Conservation (phyloP, 2,329 filamentous ascomycete genomes). For the Xylaria sp. region DNA sequence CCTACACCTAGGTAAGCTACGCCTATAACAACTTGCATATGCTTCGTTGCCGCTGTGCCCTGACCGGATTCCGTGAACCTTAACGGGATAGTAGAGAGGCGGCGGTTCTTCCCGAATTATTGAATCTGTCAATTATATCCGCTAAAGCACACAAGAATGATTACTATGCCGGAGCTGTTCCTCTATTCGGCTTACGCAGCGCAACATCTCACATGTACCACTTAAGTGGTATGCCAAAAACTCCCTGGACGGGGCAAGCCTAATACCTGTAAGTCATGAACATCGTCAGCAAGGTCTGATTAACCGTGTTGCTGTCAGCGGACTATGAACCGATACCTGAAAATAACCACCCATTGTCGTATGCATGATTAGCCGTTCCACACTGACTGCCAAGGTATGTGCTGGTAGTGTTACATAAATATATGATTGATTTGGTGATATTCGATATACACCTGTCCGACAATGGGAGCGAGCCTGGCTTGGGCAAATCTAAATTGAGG, state of each 20-base stretch:
- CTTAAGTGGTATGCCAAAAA: neutral
- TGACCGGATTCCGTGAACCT: neutral
- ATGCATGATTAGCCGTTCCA: slow-evolving; percentile 22
- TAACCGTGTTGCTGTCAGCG: neutral
- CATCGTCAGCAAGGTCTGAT: slow-evolving; percentile 1
- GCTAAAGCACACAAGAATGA: neutral
- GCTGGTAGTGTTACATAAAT: neutral
- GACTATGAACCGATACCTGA: neutral
- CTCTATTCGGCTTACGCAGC: slow-evolving; percentile 7
- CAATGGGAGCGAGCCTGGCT: too few relatives aligned
- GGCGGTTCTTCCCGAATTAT: slow-evolving; percentile 11
- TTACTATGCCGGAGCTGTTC: slow-evolving; percentile 8
- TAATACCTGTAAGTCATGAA: neutral
- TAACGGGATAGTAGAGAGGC: neutral
- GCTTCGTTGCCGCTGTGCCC: neutral
- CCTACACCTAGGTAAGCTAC: slow-evolving; percentile 6
- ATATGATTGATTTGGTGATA: too few relatives aligned
- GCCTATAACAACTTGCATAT: neutral
- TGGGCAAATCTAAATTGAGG: too few relatives aligned
- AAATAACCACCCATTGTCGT: slow-evolving; percentile 6
- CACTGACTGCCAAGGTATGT: neutral
- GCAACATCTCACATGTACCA: neutral
- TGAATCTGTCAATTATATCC: neutral
- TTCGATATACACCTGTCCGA: too few relatives aligned
- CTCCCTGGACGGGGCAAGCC: too few relatives aligned